Evolutionary conservation across 371 early-diverging fungal genomes (phyloP).

Genomic region (Funneliformis caledonium): DNA sequence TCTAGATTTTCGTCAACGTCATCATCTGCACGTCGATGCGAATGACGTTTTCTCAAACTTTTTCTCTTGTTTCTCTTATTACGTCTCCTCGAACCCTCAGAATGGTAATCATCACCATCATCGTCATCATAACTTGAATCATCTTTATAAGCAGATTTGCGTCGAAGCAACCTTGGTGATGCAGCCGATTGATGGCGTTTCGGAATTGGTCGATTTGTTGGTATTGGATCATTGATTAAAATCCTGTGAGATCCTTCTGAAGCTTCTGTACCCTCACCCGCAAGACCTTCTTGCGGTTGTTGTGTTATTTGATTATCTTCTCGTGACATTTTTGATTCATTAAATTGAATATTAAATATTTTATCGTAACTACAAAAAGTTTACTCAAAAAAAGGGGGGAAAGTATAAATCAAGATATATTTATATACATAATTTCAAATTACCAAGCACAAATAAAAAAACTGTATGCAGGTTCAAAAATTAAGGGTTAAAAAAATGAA

Average conservation of each 20-base stretch:
- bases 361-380: no score
- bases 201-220: neutral
- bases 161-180: neutral
- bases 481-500: no score
- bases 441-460: no score
- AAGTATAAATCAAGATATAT: no score
- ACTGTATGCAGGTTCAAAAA: no score
- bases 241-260: neutral
- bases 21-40: neutral
- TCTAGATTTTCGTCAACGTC: slow-evolving; percentile 34
- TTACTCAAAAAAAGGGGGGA: no score
- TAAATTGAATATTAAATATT: no score
- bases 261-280: neutral
- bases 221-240: neutral
- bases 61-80: neutral
- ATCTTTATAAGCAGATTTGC: neutral
- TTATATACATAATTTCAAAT: no score
- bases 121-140: neutral
- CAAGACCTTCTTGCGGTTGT: neutral
- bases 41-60: neutral
- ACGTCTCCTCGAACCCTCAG: neutral
- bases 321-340: no score
- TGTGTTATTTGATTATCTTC: no score
- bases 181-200: neutral
- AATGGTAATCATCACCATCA: neutral